Percentiles rank a stretch among this genome's conserved stretches.
phyloP scores from a whole-genome alignment of 192 early-diverging fungal species.

The Linnemannia hyalina region DNA sequence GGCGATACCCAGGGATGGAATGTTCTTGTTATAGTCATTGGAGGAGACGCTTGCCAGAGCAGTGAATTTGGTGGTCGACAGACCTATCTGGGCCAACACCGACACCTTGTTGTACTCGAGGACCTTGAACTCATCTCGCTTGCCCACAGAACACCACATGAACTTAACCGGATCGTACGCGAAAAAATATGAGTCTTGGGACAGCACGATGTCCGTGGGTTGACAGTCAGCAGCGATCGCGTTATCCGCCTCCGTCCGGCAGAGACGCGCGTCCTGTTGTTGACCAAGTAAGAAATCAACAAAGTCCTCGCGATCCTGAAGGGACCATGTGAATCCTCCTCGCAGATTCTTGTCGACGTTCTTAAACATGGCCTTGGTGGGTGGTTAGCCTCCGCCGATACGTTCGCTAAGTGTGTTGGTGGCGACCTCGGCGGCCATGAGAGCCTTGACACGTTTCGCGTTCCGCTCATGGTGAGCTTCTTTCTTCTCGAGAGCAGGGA shows the following conservation, averaged over 20 bases:
- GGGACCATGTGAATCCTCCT: constrained; percentile 9
- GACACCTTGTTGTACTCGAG: background rate
- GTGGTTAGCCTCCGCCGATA: background rate
- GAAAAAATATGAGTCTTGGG: constrained; percentile 4
- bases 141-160: constrained; percentile 4
- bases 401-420: background rate
- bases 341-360: background rate
- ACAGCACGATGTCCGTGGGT: constrained; percentile 11
- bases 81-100: constrained; percentile 4
- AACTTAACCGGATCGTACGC: background rate
- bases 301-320: constrained; percentile 6
- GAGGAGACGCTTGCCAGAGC: constrained; percentile 6
- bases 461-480: constrained; percentile 1
- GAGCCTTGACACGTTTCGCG: background rate
- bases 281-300: background rate
- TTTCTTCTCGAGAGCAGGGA: constrained; percentile 15
- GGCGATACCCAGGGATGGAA: background rate
- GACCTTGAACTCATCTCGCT: constrained; percentile 3
- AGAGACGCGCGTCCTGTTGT: background rate
- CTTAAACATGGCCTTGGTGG: constrained; percentile 7
- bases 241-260: background rate
- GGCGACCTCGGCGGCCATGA: constrained; percentile 13
- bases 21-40: constrained; percentile 5
- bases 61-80: constrained; percentile 6
- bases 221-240: background rate